A percentile compares a stretch with the other conserved stretches of the same genome.
Evolutionary conservation across 2,329 filamentous ascomycete species (phyloP).

Genomic region (Hymenoscyphus occultus): DNA sequence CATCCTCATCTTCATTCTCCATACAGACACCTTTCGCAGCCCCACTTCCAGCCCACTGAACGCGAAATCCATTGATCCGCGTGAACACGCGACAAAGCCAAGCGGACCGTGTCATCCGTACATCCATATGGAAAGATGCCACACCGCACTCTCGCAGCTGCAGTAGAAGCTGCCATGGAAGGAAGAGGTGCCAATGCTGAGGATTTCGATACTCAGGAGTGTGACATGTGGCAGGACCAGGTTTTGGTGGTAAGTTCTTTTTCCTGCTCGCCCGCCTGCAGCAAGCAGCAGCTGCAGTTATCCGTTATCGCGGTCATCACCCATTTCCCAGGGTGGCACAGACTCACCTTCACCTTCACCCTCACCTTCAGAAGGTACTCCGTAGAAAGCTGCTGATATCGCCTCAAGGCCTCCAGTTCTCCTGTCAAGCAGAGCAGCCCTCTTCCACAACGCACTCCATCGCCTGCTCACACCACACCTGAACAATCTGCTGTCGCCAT

Average conservation of each 20-base stretch:
- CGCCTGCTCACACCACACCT: background rate
- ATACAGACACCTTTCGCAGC: background rate
- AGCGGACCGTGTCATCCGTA: background rate
- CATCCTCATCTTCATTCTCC: background rate
- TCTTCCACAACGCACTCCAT: background rate
- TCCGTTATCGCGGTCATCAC: background rate
- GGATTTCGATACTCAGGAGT: constrained; percentile 26
- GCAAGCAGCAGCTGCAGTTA: background rate
- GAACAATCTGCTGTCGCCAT: background rate
- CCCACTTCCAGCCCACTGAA: background rate
- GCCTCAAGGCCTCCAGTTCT: background rate
- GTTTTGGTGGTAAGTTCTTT: constrained; percentile 23
- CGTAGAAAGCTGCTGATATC: background rate
- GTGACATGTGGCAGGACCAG: constrained; percentile 14
- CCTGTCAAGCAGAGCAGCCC: background rate
- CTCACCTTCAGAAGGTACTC: background rate
- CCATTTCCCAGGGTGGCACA: background rate
- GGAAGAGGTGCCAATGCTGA: constrained; percentile 4
- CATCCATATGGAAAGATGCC: background rate
- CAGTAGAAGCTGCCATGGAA: constrained; percentile 15
- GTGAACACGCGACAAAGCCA: background rate
- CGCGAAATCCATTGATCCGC: background rate
- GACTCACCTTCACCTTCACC: background rate
- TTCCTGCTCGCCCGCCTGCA: constrained; percentile 1
- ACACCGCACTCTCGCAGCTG: background rate